Evolutionary conservation across 1,284 basidiomycete genomes (phyloP), one percentile per base, ranked within the genome.

Genomic region (Tilletia walkeri): DNA sequence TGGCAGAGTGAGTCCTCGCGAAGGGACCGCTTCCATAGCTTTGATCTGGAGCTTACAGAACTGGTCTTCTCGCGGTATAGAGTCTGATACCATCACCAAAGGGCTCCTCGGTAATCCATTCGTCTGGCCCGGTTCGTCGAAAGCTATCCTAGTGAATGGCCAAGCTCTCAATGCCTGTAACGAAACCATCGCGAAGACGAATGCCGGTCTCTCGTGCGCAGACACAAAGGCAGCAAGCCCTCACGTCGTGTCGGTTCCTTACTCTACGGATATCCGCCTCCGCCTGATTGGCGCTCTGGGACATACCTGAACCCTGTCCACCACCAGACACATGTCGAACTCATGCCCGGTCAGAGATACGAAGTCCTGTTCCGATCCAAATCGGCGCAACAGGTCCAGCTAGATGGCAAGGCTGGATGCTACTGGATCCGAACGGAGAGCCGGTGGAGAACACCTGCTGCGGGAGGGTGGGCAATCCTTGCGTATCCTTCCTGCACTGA

Each of bases 261-360:
- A 74, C 65, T 71, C 39, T 49, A 71, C 75, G 63, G 73, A 73
- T 9, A 76, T 77, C 54, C 69, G 75, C 0, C 63, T 80, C 54
- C 72, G 74, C 9, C 67, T 74, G 7, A 54, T 79, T 20, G 79
- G 78, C 0, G 72, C 72, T 0, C 69, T 38, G 78, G 76, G 0
- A 66, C 70, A 7, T 77, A 80, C 39, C 49, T 81, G 9, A 61
- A 76, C 30, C 36, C 72, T 0, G 12, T 73, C 0, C 39, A 69
- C 14, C 68, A 73, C 2, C 65, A 71, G 34, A 10, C 56, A 30
- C 67, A 68, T 7, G 67, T 79, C 20, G 78, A 82, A 69, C 16
- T 79, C 12, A 69, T 71, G 0, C 53, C 75, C 0, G 80, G 80
- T 4, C 80, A 82, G 59, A 68, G 80, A 0, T 80, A 81, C 69